Percentiles rank a stretch among this genome's conserved stretches.
phyloP scores from a whole-genome alignment of 2,329 filamentous ascomycete species.

The Thelonectria discophora region DNA sequence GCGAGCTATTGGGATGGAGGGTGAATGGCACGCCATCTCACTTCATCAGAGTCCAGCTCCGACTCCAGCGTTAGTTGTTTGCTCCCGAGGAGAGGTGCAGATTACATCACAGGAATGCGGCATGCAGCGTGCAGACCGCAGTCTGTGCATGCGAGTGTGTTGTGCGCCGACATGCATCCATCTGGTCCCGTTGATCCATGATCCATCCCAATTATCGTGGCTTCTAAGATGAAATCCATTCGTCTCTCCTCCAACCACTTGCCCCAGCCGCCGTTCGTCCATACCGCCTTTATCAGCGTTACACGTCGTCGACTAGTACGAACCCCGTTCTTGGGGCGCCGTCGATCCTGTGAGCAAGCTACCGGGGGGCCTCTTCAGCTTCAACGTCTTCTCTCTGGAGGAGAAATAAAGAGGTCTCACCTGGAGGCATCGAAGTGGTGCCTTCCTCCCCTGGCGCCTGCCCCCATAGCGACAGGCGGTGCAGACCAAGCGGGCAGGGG shows the following conservation, averaged over 20 bases:
- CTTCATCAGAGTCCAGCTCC: slow-evolving; percentile 4
- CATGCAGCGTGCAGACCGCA: slow-evolving; percentile 12
- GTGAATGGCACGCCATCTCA: neutral
- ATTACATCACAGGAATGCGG: slow-evolving; percentile 1
- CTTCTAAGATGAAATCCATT: neutral
- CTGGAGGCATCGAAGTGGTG: slow-evolving; percentile 1
- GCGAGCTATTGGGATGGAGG: neutral
- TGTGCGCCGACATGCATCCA: slow-evolving; percentile 15
- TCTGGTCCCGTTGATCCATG: slow-evolving; percentile 9
- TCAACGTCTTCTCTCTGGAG: neutral
- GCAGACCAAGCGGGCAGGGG: slow-evolving; percentile 10
- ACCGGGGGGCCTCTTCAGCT: neutral
- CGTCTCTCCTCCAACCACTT: slow-evolving; percentile 1
- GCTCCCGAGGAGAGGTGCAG: neutral
- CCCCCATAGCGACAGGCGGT: neutral
- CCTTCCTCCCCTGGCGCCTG: neutral
- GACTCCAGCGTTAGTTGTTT: slow-evolving; percentile 1
- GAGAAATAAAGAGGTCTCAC: neutral
- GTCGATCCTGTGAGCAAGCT: slow-evolving; percentile 18
- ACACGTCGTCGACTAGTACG: neutral
- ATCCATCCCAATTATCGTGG: slow-evolving; percentile 7
- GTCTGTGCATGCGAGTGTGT: slow-evolving; percentile 25
- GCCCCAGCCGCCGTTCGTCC: neutral
- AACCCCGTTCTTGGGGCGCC: slow-evolving; percentile 3
- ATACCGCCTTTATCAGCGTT: neutral